Percentiles rank a stretch among this genome's conserved stretches.
Conservation (phyloP, 306 rosid species). For the Hippophae gyantsensis region DNA sequence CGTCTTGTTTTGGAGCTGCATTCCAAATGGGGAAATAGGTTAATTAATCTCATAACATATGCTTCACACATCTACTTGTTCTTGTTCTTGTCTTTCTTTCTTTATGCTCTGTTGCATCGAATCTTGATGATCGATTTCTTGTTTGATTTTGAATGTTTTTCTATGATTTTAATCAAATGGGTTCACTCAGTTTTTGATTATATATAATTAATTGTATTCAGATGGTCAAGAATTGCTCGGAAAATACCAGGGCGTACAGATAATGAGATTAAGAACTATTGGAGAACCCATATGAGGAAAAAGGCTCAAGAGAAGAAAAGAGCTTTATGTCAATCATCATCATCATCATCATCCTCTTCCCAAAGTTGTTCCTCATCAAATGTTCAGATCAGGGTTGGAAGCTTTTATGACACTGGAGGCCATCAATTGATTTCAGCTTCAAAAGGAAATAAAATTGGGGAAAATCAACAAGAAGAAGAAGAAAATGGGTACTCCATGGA, state of each 20-base stretch:
- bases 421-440: slow-evolving; percentile 1
- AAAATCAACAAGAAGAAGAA: slow-evolving; percentile 11
- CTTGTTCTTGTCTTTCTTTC: too few species aligned
- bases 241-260: slow-evolving; percentile 93
- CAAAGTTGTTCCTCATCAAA: slow-evolving; percentile 37
- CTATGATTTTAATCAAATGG: neutral
- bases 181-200: neutral
- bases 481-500: slow-evolving; percentile 51
- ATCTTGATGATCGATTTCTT: too few species aligned
- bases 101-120: too few species aligned
- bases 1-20: slow-evolving; percentile 79
- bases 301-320: slow-evolving; percentile 65
- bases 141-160: neutral
- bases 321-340: neutral
- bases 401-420: slow-evolving; percentile 81
- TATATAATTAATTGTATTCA: slow-evolving; percentile 7
- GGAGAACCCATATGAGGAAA: slow-evolving; percentile 96
- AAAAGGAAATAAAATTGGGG: slow-evolving; percentile 18
- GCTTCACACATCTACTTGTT: too few species aligned
- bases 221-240: slow-evolving; percentile 95
- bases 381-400: slow-evolving; percentile 52
- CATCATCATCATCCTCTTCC: slow-evolving; percentile 17
- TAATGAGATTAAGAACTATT: slow-evolving; percentile 90
- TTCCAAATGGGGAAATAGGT: slow-evolving; percentile 97
- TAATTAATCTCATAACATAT: neutral